phyloP scores from a whole-genome alignment of 768 basidiomycete genomes.

The Phylloporus sp. region DNA sequence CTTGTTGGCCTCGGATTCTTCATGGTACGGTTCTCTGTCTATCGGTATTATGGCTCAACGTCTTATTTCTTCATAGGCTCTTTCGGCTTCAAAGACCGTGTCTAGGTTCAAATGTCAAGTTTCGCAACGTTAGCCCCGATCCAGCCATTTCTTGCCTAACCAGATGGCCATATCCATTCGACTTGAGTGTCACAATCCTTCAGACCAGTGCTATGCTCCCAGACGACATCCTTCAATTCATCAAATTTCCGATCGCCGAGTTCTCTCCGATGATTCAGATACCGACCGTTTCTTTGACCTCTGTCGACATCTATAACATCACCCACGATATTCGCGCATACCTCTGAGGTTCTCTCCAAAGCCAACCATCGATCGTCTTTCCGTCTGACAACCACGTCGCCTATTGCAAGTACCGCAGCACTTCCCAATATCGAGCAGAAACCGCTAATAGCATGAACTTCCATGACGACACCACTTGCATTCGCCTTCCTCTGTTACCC shows the following conservation, averaged over 20 bases:
- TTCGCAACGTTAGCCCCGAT: not conserved
- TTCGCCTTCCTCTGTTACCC: not conserved
- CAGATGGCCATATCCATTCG: not conserved
- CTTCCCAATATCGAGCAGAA: not conserved
- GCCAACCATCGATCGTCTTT: not conserved
- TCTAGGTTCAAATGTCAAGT: not conserved
- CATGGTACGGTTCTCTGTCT: not conserved
- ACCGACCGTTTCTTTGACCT: not conserved
- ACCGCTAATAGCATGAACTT: not conserved
- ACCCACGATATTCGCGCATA: not conserved
- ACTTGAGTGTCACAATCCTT: not conserved
- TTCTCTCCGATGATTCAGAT: not conserved
- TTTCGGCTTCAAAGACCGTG: not conserved
- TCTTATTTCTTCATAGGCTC: not conserved
- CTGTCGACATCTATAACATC: not conserved
- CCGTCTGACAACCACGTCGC: not conserved
- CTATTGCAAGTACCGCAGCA: not conserved
- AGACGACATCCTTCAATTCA: not conserved
- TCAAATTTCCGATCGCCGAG: not conserved
- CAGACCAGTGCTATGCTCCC: not conserved
- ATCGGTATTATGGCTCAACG: not conserved
- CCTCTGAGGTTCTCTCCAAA: not conserved
- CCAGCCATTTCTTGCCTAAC: not conserved
- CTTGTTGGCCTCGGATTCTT: not conserved
- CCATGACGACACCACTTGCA: not conserved